Evolutionary conservation across 495 filamentous ascomycete genomes (phyloP), one percentile per base, ranked within the genome.

Genomic region (Neurospora sp.): DNA sequence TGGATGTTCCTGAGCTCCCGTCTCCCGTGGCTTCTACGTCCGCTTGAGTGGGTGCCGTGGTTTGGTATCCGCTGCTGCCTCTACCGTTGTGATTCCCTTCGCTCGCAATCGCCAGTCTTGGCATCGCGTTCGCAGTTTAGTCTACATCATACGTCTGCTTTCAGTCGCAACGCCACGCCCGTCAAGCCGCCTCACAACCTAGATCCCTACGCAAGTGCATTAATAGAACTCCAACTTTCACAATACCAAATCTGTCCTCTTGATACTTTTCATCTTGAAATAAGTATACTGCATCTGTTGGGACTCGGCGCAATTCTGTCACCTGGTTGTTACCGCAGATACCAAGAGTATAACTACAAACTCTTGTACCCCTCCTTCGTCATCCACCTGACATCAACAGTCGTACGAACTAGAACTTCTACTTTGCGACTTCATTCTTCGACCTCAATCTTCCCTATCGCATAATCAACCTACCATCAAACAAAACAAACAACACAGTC

Each of bases 371-470:
- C 54, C 54, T 66, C 54, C 27, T 66, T 5, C 54, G 54, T 66
- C 54, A 35, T 66, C 27, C 54, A 66, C 54, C 31, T 66, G 27
- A 66, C 27, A 66, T 66, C 27, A 62, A 62, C 54, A 66, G 27
- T 35, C 54, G 35, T n/a, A 40, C 72, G 62, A 73, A 70, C 72
- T n/a, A 59, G 31, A 39, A 70, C 41, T 70, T 14, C 72, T 71
- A 27, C 27, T 41, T 27, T 18, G 8, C 54, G 12, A 37, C 70
- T 14, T 37, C 5, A 66, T 62, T 41, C 59, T 38, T 35, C 42
- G 20, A 37, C 23, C 8, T 5, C 5, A 3, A 10, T 37, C 37
- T 31, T 59, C n/a, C 72, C 44, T 70, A 62, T 35, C 73, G 39
- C 37, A 37, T 20, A 27, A 71, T 40, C 70, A 76, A 12, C 38